Evolutionary conservation across 176 grass and related monocot genomes (phyloP).

Genomic region (Raddia guianensis): DNA sequence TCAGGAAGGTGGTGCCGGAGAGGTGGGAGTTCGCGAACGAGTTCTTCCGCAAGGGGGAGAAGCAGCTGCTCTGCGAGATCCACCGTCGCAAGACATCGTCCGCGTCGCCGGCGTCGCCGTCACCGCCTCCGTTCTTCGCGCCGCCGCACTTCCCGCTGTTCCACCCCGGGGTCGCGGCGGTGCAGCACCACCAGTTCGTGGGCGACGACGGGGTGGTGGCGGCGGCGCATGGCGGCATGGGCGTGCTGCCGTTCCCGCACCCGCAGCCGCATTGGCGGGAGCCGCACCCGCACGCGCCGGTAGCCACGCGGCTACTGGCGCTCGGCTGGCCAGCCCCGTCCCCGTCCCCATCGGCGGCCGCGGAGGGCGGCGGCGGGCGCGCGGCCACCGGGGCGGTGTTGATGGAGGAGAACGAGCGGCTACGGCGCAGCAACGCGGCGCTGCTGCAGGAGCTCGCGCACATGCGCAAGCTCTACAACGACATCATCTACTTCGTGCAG

Average conservation of each 20-base stretch:
- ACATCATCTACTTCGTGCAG: conserved; percentile 99
- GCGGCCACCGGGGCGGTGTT: conserved; percentile 60
- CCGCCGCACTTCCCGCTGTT: conserved; percentile 60
- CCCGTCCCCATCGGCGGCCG: not conserved
- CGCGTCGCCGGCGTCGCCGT: conserved; percentile 51
- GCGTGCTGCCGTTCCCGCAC: conserved; percentile 13
- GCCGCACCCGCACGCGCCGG: conserved; percentile 26
- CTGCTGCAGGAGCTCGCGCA: conserved; percentile 85
- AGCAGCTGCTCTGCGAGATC: conserved; percentile 84
- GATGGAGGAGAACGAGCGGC: conserved; percentile 91
- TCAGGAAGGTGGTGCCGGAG: conserved; percentile 80
- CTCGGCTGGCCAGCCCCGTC: conserved; percentile 25
- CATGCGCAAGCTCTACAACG: conserved; percentile 99
- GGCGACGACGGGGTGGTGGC: conserved; percentile 43
- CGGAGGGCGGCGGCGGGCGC: conserved; percentile 10
- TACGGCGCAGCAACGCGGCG: conserved; percentile 76
- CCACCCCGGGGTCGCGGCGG: conserved; percentile 39
- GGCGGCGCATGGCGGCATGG: conserved; percentile 49
- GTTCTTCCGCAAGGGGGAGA: conserved; percentile 86
- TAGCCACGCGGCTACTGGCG: conserved; percentile 48
- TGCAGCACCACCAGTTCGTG: conserved; percentile 53
- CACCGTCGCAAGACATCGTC: conserved; percentile 85
- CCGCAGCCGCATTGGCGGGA: conserved; percentile 57
- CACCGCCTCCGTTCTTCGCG: conserved; percentile 56
- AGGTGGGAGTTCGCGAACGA: conserved; percentile 94